Evolutionary conservation across 345 rosid genomes (phyloP), one percentile per base, ranked within the genome.

Genomic region (Dipteronia dyeriana): DNA sequence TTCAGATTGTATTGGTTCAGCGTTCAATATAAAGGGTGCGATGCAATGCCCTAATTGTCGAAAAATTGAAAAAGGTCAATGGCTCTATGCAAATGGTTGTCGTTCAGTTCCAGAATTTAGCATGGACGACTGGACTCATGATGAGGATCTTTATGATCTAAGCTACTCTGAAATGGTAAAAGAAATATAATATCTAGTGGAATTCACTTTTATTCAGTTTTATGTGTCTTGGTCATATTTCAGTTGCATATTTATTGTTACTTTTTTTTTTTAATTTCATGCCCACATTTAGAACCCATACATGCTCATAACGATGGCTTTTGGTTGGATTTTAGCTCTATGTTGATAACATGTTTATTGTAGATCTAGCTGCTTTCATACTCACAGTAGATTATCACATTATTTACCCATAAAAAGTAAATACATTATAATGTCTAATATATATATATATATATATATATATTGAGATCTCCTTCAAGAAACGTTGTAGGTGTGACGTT

Each of bases 41-140:
- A 96, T 96, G 99, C 98, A 97, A 72, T 97, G 99, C 87, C 99
- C 99, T 2, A 97, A 92, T 80, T 97, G 99, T 79, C 91, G 98
- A 54, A 94, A 94, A 89, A 85, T 92, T 80, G 99, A 97, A 78
- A 97, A 94, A 86, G 99, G 99, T 60, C 97, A 94, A 76, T 96
- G 99, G 99, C 99, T 96, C 70, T 97, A 86, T 74, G 97, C 97
- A 47, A 91, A 90, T 67, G 95, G 95, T 73, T 82, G 86, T 47
- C 94, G 92, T 68, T 85, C 99, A 7, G 56, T 81, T 68, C 94
- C 97, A 16, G 99, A 94, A 62, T 85, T 92, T 80, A 87, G 79
- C 86, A 86, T 90, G 79, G 99, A 92, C 43, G 99, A 96, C 80
- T 94, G 98, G 99, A 67, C 87, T 22, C 98, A 90, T 75, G 98